Base-by-base conservation (phyloP, 257 asterid genomes). In the Anisodus acutangulus region DNA sequence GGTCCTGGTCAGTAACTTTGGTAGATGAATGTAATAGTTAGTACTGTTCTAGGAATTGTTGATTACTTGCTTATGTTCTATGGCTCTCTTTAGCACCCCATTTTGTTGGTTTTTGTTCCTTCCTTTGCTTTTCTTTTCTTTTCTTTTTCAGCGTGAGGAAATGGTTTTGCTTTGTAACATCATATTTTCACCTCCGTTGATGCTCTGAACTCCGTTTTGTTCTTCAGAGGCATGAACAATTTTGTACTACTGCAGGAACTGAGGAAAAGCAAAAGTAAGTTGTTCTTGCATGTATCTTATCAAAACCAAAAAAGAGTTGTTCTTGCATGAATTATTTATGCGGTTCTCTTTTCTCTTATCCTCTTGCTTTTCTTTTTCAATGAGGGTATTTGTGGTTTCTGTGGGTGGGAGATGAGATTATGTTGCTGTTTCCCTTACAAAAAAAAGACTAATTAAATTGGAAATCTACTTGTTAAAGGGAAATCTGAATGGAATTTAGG, bases 261-360 rank as follows among this genome's bases (percentile, higher is more conserved):
- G 83, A 86, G 84, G 90, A 88, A 85, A 85, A 82, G 6, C 81
- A 85, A 80, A 90, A 85, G 91, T 90, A 84, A 85, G 88, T 76
- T 1, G 64, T 6, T 51, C 13, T 31, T 31, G 35, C 35, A 31
- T 31, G 35, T 31, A 31, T 1, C 35, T 31, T 31, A 1, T 31
- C 35, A 31, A 31, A 31, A 31, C 35, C 35, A 31, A 31, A 31
- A 31, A 31, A 31, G 35, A 31, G 35, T 31, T 31, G 35, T 31
- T 31, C 26, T 3, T 31, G 0, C 55, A 68, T 35, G 60, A 57
- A 45, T 15, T 22, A 35, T 37, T 35, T 35, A 10, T 43, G 15
- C 78, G 0, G 6, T 55, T 31, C 60, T 13, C 49, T 47, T 10
- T 81, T 74, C 76, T 62, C 63, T 47, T 55, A 12, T 62, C 5